These are phyloP conservation scores for Aureobasidium sp. DNA, from an alignment of 2,329 filamentous ascomycete genomes.

Conservation along the genomic window DNA sequence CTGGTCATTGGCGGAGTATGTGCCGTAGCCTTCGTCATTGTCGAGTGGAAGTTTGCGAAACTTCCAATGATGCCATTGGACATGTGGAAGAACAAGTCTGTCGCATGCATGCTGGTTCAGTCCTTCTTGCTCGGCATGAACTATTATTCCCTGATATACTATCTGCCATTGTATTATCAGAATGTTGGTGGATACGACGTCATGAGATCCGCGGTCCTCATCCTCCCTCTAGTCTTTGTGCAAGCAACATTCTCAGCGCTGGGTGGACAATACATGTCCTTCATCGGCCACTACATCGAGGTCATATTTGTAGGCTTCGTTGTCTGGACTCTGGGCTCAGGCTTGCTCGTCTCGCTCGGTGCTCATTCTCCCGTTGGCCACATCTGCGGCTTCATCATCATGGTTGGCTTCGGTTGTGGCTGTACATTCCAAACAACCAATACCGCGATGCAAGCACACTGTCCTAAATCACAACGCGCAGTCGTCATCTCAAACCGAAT, in stretches of 20 bases:
- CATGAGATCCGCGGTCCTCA: conserved; percentile 46
- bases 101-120: conserved; percentile 50
- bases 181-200: conserved; percentile 39
- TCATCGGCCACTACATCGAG: conserved; percentile 28
- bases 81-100: conserved; percentile 49
- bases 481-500: conserved; percentile 35
- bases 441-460: conserved; percentile 34
- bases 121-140: conserved; percentile 56
- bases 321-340: conserved; percentile 32
- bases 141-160: conserved; percentile 51
- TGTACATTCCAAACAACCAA: conserved; percentile 34
- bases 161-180: conserved; percentile 44
- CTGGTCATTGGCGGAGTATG: conserved; percentile 45
- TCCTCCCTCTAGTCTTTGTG: conserved; percentile 34
- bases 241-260: conserved; percentile 28
- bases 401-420: conserved; percentile 29
- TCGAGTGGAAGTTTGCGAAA: conserved; percentile 45
- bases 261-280: conserved; percentile 47
- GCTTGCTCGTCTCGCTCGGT: conserved; percentile 28
- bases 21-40: conserved; percentile 46
- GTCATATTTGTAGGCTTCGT: conserved; percentile 41
- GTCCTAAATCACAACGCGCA: conserved; percentile 31
- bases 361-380: conserved; percentile 23
- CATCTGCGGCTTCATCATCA: conserved; percentile 28
- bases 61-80: conserved; percentile 44